Evolutionary conservation across 2,329 filamentous ascomycete species (phyloP).

Genomic region (Sarocladiaceae sp.): DNA sequence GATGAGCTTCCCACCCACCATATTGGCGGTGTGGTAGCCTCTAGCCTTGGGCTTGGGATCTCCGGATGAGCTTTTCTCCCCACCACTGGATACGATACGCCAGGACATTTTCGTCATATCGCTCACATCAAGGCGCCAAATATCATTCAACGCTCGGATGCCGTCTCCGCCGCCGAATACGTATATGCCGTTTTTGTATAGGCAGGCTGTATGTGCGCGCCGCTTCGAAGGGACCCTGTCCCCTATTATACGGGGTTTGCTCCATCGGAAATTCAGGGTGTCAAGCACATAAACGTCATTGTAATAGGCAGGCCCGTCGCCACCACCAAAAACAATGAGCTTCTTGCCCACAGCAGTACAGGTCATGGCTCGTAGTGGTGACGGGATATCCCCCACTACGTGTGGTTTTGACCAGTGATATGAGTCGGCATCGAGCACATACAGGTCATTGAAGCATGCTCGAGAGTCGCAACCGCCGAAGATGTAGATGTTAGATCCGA

Average conservation of each 20-base stretch:
- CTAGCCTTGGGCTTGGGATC: slow-evolving; percentile 53
- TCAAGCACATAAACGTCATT: slow-evolving; percentile 69
- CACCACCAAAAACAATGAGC: slow-evolving; percentile 62
- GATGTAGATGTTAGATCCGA: slow-evolving; percentile 61
- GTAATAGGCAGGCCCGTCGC: slow-evolving; percentile 64
- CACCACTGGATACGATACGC: slow-evolving; percentile 52
- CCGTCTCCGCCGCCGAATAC: slow-evolving; percentile 68
- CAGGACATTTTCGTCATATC: slow-evolving; percentile 63
- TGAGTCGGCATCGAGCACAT: slow-evolving; percentile 62
- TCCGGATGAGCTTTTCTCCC: slow-evolving; percentile 20
- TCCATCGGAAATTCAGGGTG: slow-evolving; percentile 63
- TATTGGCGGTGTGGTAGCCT: slow-evolving; percentile 67
- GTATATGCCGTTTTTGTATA: slow-evolving; percentile 66
- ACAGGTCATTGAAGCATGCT: slow-evolving; percentile 63
- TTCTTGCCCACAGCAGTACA: slow-evolving; percentile 66
- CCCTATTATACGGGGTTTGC: slow-evolving; percentile 52
- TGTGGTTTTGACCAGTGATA: slow-evolving; percentile 64
- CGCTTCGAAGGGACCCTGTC: slow-evolving; percentile 54
- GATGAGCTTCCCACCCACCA: slow-evolving; percentile 66
- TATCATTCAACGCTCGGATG: slow-evolving; percentile 63
- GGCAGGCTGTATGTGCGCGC: slow-evolving; percentile 62
- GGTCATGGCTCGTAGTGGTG: slow-evolving; percentile 63
- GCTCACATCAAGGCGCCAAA: slow-evolving; percentile 65
- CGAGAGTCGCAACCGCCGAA: slow-evolving; percentile 64
- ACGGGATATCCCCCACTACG: slow-evolving; percentile 58